phyloP scores from a whole-genome alignment of 2,329 filamentous ascomycete genomes.

The Fusarium zealandicum region DNA sequence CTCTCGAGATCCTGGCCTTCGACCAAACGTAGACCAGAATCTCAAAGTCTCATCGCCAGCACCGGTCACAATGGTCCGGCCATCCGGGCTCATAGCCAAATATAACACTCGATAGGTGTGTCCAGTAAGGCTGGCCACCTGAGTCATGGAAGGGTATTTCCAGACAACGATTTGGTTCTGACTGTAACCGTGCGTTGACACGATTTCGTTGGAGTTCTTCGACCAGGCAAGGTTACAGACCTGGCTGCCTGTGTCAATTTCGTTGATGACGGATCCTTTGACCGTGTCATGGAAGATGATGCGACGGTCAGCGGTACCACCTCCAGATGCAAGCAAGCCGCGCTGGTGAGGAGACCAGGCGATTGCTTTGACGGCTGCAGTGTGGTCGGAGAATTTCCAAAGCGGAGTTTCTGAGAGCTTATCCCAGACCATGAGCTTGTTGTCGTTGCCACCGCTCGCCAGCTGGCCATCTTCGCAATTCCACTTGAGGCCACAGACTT shows the following conservation, averaged over 20 bases:
- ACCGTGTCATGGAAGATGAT: constrained; percentile 99
- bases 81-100: constrained; percentile 96
- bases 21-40: constrained; percentile 97
- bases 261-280: constrained; percentile 80
- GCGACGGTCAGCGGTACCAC: constrained; percentile 91
- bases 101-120: constrained; percentile 98
- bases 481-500: constrained; percentile 96
- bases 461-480: constrained; percentile 95
- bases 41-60: constrained; percentile 94
- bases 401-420: constrained; percentile 90
- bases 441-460: constrained; percentile 96
- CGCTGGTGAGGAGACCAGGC: constrained; percentile 97
- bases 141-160: constrained; percentile 99
- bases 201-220: constrained; percentile 96
- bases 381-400: constrained; percentile 94
- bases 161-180: constrained; percentile 99
- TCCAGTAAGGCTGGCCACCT: constrained; percentile 92
- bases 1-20: constrained; percentile 75
- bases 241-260: constrained; percentile 95
- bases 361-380: constrained; percentile 95
- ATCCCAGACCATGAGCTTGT: constrained; percentile 99
- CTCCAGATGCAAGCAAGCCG: constrained; percentile 91
- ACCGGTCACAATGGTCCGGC: constrained; percentile 90
- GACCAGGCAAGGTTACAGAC: constrained; percentile 99
- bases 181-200: constrained; percentile 95